These are phyloP conservation scores for Lachnellula arida DNA, from an alignment of 2,329 filamentous ascomycete species.

Conservation along the genomic window DNA sequence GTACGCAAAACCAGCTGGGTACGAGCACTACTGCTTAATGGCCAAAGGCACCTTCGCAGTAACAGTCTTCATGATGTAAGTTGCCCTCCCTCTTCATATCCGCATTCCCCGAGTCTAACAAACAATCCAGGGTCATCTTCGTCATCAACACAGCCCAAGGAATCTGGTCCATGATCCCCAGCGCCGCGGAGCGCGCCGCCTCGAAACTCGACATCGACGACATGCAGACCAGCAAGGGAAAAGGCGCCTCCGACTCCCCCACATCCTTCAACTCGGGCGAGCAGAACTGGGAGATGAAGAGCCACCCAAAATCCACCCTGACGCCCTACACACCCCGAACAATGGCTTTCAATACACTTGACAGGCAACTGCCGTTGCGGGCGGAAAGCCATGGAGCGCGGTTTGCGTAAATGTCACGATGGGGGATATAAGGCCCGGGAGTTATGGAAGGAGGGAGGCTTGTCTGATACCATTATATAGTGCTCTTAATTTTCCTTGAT, in stretches of 20 bases:
- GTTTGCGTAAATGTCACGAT: constrained; percentile 1
- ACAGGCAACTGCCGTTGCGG: constrained; percentile 49
- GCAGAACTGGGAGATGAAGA: constrained; percentile 54
- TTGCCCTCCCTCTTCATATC: constrained; percentile 19
- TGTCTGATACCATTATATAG: neutral
- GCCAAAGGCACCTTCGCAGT: constrained; percentile 64
- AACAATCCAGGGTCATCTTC: constrained; percentile 50
- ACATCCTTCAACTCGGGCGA: constrained; percentile 38
- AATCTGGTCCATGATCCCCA: constrained; percentile 48
- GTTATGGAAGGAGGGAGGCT: neutral
- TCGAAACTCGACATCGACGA: constrained; percentile 52
- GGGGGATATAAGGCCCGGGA: no score
- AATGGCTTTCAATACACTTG: constrained; percentile 60
- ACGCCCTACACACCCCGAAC: constrained; percentile 61
- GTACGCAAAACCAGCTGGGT: constrained; percentile 49
- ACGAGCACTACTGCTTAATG: constrained; percentile 57
- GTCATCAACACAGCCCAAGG: constrained; percentile 53
- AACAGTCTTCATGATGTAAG: constrained; percentile 64
- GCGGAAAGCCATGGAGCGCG: constrained; percentile 2
- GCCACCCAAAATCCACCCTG: constrained; percentile 37
- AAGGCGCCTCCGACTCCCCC: constrained; percentile 24
- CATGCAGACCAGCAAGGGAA: constrained; percentile 29
- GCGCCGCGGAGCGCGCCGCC: constrained; percentile 35
- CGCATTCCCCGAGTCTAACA: constrained; percentile 1
- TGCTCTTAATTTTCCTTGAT: constrained; percentile 4